Base-by-base conservation (phyloP, 257 asterid genomes). In the Rhazya stricta region DNA sequence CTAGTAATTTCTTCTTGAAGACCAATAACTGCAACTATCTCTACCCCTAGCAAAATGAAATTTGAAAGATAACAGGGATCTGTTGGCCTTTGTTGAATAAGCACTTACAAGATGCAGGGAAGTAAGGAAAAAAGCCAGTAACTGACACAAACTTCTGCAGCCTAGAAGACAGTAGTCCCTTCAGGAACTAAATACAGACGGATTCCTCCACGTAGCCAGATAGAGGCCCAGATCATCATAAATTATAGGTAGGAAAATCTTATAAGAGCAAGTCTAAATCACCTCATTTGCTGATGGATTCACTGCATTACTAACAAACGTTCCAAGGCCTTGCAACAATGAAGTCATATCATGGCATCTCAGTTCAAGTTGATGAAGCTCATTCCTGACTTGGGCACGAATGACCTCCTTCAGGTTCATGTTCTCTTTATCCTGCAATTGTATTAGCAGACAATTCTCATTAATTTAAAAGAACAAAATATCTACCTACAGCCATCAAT, bases 341-440 rank as follows among this genome's bases (percentile, higher is more conserved):
- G 91, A 88, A 69, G 93, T 87, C 97, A 95, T 91, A 82, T 79
- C 86, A 42, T 57, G 76, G 87, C 96, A 92, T 41, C 74, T 61
- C 36, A 50, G 37, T 86, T 95, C 99, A 71, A 91, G 65, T 80
- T 78, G 82, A 65, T 51, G 82, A 74, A 95, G 93, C 80, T 89
- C 88, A 39, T 72, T 86, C 72, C 88, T 84, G 48, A 95, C 89
- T 75, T 87, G 87, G 41, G 86, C 84, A 39, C 96, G 98, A 72
- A 92, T 80, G n/a, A 10, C 79, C 81, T 92, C 99, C 89, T 86
- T 95, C 85, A 88, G 36, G 83, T 88, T 91, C 97, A 90, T 84
- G 81, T 89, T 88, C 77, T 95, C 99, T 83, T 81, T 91, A 82
- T 88, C 96, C 99, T 95, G 79, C 29, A 81, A 78, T 77, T 51